A percentile compares a stretch with the other conserved stretches of the same genome.
Conservation (phyloP, 768 basidiomycete species). For the Exidia glandulosa region DNA sequence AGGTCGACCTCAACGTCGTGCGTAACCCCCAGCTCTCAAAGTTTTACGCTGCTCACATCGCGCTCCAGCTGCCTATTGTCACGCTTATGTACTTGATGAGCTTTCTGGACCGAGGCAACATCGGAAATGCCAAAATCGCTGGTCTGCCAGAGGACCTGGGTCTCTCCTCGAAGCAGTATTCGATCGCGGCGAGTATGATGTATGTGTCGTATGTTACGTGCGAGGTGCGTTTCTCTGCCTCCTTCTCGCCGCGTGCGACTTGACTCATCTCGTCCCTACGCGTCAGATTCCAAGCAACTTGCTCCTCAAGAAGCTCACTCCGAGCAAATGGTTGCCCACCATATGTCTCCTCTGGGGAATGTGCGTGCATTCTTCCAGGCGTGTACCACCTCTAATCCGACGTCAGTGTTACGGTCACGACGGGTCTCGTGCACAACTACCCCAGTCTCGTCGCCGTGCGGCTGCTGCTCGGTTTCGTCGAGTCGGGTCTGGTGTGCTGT, state of each 20-base stretch:
- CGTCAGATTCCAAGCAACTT: constrained; percentile 10
- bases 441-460: not conserved
- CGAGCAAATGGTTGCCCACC: constrained; percentile 11
- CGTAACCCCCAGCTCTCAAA: not conserved
- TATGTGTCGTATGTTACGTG: constrained; percentile 20
- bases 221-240: constrained; percentile 10
- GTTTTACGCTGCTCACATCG: not conserved
- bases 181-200: constrained; percentile 9
- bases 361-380: not conserved
- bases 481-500: not conserved
- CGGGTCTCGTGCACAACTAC: not conserved
- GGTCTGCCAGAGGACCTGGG: constrained; percentile 15
- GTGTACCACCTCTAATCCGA: not conserved
- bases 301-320: constrained; percentile 11
- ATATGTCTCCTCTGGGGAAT: constrained; percentile 13
- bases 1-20: not conserved
- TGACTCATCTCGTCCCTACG: not conserved
- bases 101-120: constrained; percentile 38
- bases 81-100: constrained; percentile 34
- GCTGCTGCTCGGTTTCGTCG: not conserved
- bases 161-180: constrained; percentile 1
- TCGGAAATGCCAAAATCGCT: constrained; percentile 42
- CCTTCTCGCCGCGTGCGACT: not conserved
- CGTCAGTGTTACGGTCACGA: not conserved
- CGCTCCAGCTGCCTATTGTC: not conserved